Evolutionary conservation across 352 stramenopile species (phyloP).

Genomic region (Ophiocytium majus): DNA sequence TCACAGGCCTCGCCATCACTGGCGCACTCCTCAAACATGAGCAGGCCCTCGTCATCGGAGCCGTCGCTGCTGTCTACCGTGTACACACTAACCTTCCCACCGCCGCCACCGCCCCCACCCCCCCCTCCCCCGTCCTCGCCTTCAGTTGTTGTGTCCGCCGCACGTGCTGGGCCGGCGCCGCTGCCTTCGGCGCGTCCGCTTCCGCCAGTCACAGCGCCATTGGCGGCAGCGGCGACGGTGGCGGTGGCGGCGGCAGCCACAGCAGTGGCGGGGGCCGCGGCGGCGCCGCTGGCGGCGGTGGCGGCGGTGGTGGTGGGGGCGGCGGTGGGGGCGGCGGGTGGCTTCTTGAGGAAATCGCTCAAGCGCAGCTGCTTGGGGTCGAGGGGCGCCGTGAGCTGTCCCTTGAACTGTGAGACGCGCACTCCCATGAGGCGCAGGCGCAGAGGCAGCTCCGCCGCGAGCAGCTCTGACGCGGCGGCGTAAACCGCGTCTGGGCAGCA

Average conservation of each 20-base stretch:
- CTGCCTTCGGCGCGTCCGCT: neutral
- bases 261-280: neutral
- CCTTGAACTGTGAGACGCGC: slow-evolving; percentile 38
- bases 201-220: too few species aligned
- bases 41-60: too few species aligned
- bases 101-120: too few species aligned
- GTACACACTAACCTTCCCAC: too few species aligned
- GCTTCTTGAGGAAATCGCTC: neutral
- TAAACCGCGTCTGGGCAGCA: neutral
- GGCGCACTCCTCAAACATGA: too few species aligned
- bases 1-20: too few species aligned
- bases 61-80: too few species aligned
- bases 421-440: slow-evolving; percentile 52
- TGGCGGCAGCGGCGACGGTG: neutral
- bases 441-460: slow-evolving; percentile 25
- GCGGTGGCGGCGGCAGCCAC: neutral
- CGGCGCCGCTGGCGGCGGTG: neutral
- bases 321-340: neutral
- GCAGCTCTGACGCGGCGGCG: slow-evolving; percentile 4
- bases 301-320: too few species aligned
- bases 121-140: too few species aligned
- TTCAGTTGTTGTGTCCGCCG: too few species aligned
- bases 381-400: slow-evolving; percentile 15
- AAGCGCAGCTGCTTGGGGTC: neutral
- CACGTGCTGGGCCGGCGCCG: too few species aligned